phyloP scores from a whole-genome alignment of 164 flowering plant genomes.

The Hamamelis virginiana region DNA sequence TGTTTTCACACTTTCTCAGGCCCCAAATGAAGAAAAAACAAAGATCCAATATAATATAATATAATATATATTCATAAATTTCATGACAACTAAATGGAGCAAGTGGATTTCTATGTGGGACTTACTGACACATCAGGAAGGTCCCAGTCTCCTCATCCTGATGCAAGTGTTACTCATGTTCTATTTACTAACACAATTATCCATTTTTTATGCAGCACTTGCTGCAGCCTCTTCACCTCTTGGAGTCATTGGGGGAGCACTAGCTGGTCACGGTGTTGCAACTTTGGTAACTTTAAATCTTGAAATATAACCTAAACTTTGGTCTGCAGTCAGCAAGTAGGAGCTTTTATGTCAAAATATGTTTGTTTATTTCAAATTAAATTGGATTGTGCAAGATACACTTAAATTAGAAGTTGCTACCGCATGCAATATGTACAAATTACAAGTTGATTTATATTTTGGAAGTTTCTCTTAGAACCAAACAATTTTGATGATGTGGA shows the following conservation, averaged over 20 bases:
- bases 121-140: background rate
- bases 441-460: no score
- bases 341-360: background rate
- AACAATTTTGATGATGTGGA: background rate
- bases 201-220: conserved; percentile 59
- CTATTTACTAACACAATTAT: background rate
- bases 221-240: conserved; percentile 99
- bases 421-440: background rate
- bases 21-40: no score
- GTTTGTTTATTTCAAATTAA: background rate
- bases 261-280: conserved; percentile 94
- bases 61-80: background rate
- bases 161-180: conserved; percentile 7
- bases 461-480: no score
- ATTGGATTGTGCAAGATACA: background rate
- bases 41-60: no score
- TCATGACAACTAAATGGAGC: background rate
- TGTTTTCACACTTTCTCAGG: no score
- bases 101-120: background rate
- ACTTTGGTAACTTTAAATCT: conserved; percentile 67
- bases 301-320: background rate
- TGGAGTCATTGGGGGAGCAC: conserved; percentile 93
- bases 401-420: background rate
- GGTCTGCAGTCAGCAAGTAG: background rate
- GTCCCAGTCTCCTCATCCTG: conserved; percentile 4